Evolutionary conservation across 2,329 filamentous ascomycete species (phyloP), one percentile per base, ranked within the genome.

Genomic region (Sporothrix variecibatus): DNA sequence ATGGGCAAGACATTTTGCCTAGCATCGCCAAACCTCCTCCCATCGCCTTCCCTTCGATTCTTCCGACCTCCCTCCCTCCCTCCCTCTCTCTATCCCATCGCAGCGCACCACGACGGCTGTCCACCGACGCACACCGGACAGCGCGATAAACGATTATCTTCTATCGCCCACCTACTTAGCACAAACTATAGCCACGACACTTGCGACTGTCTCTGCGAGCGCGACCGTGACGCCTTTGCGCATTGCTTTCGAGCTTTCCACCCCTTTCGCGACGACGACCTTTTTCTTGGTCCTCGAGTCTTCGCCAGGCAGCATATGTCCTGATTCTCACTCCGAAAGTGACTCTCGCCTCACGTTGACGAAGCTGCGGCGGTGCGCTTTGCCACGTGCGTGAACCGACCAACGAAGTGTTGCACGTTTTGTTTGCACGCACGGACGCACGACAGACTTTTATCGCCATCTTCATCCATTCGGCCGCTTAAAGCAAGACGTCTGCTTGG

Each of bases 1-100:
- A 34, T 58, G 64, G 72, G 72, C 72, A 51, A 43, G 56, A 38
- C 46, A 53, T 46, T 64, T 26, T 65, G 67, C 28, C 49, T 70
- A 53, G 17, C 34, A 58, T 31, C 51, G 51, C 38, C 38, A 31
- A 31, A 38, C n/a, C 40, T 62, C 53, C 51, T 68, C 71, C 15
- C 71, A 15, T 64, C 71, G 46, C 28, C 60, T 9, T 73, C 23
- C 34, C 34, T 31, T n/a, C 34, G 34, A 6, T 31, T 34, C 53
- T 6, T 53, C 58, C 60, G 7, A 46, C 28, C 23, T 34, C 43
- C 9, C 46, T 53, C n/a, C 46, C 38, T 17, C n/a, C 69, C 51
- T 38, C 17, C 34, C 40, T 23, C 23, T 31, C 26, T 28, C 64
- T 40, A 46, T 49, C 26, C 3, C 62, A 46, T 46, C 62, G 6